These are phyloP conservation scores for Gaertneriomyces semiglobifer DNA, from an alignment of 192 early-diverging fungal species.

Conservation along the genomic window DNA sequence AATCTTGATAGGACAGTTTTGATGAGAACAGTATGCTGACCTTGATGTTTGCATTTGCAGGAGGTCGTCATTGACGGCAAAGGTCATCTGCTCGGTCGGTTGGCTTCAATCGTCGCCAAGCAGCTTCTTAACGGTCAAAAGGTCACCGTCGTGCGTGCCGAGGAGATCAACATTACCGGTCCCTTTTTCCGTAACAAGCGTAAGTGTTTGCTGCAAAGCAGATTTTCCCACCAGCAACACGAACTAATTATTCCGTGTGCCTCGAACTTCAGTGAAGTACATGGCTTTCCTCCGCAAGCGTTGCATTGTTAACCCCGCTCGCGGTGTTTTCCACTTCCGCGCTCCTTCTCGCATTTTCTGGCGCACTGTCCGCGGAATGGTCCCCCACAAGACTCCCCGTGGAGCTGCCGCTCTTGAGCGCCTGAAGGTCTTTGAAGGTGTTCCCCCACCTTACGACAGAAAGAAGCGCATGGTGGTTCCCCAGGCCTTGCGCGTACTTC, in stretches of 20 bases:
- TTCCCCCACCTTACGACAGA: constrained; percentile 96
- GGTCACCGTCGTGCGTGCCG: constrained; percentile 96
- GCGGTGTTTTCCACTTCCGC: constrained; percentile 99
- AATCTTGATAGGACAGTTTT: too few relatives aligned
- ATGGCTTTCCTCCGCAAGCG: constrained; percentile 97
- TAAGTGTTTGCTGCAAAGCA: constrained; percentile 45
- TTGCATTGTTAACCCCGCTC: constrained; percentile 91
- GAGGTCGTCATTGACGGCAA: constrained; percentile 99
- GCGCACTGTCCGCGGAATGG: constrained; percentile 96
- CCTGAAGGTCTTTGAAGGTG: constrained; percentile 99
- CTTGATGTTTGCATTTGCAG: constrained; percentile 37
- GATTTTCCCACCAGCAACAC: background rate
- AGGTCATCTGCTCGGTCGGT: constrained; percentile 96
- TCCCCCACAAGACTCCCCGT: constrained; percentile 98
- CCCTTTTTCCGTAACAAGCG: constrained; percentile 99
- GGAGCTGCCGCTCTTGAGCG: constrained; percentile 95
- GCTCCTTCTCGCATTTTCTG: constrained; percentile 97
- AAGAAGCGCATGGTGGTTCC: constrained; percentile 97
- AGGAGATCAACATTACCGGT: constrained; percentile 98
- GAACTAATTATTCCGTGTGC: background rate
- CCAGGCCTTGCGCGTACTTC: constrained; percentile 93
- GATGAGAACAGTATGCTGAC: too few relatives aligned
- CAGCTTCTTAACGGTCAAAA: constrained; percentile 96
- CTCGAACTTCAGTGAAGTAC: constrained; percentile 73
- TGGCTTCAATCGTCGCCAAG: constrained; percentile 97